Conservation (phyloP, 371 early-diverging fungal species). For the Parasitella parasitica region DNA sequence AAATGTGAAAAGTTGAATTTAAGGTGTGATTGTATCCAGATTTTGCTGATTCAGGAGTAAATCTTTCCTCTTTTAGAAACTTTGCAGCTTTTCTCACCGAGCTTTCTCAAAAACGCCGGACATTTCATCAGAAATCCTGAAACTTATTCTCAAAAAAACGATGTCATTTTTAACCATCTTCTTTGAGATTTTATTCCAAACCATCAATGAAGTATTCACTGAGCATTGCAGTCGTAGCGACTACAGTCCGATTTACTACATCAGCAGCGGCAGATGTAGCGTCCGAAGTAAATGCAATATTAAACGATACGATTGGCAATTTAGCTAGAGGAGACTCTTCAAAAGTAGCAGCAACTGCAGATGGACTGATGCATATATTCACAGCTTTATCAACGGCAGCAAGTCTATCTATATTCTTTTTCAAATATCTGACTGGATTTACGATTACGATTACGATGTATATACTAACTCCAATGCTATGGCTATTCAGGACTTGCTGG, state of each 20-base stretch:
- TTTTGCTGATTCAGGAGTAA: too few relatives aligned
- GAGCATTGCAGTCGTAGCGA: not conserved
- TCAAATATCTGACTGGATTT: slow-evolving; percentile 6
- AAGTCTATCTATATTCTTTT: slow-evolving; percentile 9
- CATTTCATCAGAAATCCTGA: too few relatives aligned
- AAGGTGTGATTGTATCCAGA: too few relatives aligned
- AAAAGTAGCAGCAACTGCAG: not conserved
- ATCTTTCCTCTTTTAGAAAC: too few relatives aligned
- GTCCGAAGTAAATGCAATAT: not conserved
- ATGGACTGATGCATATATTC: slow-evolving; percentile 5
- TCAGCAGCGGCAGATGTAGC: not conserved
- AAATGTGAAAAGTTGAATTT: too few relatives aligned
- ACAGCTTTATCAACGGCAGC: slow-evolving; percentile 5
- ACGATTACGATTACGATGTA: not conserved
- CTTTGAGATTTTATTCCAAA: too few relatives aligned
- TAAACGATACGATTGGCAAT: not conserved
- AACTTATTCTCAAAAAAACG: too few relatives aligned
- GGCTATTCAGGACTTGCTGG: slow-evolving; percentile 2
- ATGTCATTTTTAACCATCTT: too few relatives aligned
- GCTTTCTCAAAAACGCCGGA: too few relatives aligned
- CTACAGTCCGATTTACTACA: not conserved
- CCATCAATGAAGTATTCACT: not conserved
- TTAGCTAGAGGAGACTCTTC: not conserved
- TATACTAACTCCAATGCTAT: slow-evolving; percentile 2
- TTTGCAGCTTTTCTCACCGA: too few relatives aligned